These are phyloP conservation scores for Eucalyptus leucophloia DNA, from an alignment of 345 rosid genomes.

Conservation along the genomic window DNA sequence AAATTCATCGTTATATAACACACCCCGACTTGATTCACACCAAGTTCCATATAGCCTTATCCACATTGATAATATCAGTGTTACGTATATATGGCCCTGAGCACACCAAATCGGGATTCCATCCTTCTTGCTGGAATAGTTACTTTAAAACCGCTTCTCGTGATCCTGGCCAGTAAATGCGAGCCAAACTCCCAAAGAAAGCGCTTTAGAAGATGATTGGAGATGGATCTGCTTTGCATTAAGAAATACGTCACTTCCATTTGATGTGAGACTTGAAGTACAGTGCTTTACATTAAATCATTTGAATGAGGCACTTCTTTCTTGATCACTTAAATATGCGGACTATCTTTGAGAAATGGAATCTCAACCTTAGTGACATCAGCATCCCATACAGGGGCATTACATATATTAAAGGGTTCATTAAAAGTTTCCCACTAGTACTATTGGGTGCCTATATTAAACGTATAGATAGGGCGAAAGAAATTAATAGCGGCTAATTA, in stretches of 20 bases:
- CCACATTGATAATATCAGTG: neutral
- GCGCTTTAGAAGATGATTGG: neutral
- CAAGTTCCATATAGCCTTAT: neutral
- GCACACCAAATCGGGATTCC: neutral
- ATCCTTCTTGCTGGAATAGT: neutral
- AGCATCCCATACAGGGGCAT: neutral
- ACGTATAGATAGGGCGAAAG: neutral
- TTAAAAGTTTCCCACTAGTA: neutral
- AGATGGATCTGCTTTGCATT: neutral
- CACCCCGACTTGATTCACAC: no score
- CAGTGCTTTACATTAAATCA: neutral
- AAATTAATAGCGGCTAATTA: neutral
- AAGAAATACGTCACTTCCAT: neutral
- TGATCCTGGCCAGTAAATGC: neutral
- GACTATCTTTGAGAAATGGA: neutral
- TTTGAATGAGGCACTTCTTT: neutral
- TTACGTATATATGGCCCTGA: neutral
- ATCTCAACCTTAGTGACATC: neutral
- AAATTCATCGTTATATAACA: neutral
- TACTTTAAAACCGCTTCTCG: neutral
- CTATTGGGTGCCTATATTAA: neutral
- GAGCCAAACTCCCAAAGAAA: neutral
- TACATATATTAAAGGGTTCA: neutral
- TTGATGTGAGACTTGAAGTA: neutral
- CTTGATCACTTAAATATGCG: neutral